A percentile compares a stretch with the other conserved stretches of the same genome.
phyloP scores from a whole-genome alignment of 2,329 filamentous ascomycete species.

The Fusarium piperis region DNA sequence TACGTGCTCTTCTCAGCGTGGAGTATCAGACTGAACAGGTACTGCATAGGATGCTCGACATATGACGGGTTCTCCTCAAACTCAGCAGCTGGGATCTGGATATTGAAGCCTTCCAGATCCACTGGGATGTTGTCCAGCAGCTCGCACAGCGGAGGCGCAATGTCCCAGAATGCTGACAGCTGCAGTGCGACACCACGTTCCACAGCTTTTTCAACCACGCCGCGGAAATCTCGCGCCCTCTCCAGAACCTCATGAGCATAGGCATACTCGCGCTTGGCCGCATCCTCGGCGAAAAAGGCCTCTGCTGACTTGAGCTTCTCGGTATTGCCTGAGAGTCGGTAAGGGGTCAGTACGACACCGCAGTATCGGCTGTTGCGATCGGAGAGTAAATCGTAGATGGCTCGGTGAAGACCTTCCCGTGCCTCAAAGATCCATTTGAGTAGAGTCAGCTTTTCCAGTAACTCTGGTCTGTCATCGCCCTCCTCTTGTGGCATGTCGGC shows the following conservation, averaged over 20 bases:
- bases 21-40: slow-evolving; percentile 84
- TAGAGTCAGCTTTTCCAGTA: slow-evolving; percentile 92
- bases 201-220: slow-evolving; percentile 85
- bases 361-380: slow-evolving; percentile 89
- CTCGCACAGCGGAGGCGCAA: slow-evolving; percentile 82
- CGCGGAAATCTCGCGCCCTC: slow-evolving; percentile 79
- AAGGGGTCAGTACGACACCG: slow-evolving; percentile 84
- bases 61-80: slow-evolving; percentile 89
- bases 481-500: slow-evolving; percentile 91
- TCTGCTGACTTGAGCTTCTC: slow-evolving; percentile 84
- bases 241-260: slow-evolving; percentile 78
- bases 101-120: slow-evolving; percentile 67
- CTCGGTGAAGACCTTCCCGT: slow-evolving; percentile 85
- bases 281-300: slow-evolving; percentile 84
- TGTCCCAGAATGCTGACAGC: slow-evolving; percentile 96
- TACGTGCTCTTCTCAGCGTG: slow-evolving; percentile 94
- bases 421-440: slow-evolving; percentile 98
- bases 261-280: slow-evolving; percentile 73
- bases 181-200: slow-evolving; percentile 89
- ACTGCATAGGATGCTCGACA: slow-evolving; percentile 83
- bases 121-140: slow-evolving; percentile 83
- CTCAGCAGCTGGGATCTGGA: slow-evolving; percentile 82
- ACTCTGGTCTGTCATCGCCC: slow-evolving; percentile 92
- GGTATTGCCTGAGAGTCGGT: slow-evolving; percentile 76
- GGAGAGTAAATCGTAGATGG: slow-evolving; percentile 84